phyloP scores from a whole-genome alignment of 148 eudicot species.

The Tetragonia tetragonoides region DNA sequence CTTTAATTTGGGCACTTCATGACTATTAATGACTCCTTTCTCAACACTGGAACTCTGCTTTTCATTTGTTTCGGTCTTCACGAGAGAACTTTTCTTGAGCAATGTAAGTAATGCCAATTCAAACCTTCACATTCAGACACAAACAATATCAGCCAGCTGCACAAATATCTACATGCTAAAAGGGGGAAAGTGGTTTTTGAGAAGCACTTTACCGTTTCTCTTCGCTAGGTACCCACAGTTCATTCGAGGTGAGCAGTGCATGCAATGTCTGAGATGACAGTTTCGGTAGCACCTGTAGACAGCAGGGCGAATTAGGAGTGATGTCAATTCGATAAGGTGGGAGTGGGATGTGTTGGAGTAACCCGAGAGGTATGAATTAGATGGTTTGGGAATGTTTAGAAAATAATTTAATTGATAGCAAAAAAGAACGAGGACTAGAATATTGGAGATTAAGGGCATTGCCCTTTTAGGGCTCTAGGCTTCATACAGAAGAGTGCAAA shows the following conservation, averaged over 20 bases:
- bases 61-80: constrained; percentile 50
- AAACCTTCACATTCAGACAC: constrained; percentile 54
- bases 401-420: too few species aligned
- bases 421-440: too few species aligned
- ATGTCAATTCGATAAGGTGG: too few species aligned
- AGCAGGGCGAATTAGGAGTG: constrained; percentile 2
- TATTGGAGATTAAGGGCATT: too few species aligned
- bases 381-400: too few species aligned
- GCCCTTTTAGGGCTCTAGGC: too few species aligned
- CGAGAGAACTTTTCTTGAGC: constrained; percentile 56
- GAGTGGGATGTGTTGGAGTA: too few species aligned
- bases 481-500: too few species aligned
- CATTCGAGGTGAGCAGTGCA: constrained; percentile 88
- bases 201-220: constrained; percentile 70
- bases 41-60: constrained; percentile 42
- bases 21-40: constrained; percentile 26
- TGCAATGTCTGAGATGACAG: constrained; percentile 92
- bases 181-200: not conserved
- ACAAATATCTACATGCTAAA: constrained; percentile 7
- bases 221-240: constrained; percentile 93
- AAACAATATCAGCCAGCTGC: constrained; percentile 23
- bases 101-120: constrained; percentile 79
- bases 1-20: constrained; percentile 43
- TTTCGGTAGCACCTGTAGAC: constrained; percentile 78
- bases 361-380: too few species aligned